phyloP scores from a whole-genome alignment of 2,329 filamentous ascomycete species.

The Neonectria coccinea region DNA sequence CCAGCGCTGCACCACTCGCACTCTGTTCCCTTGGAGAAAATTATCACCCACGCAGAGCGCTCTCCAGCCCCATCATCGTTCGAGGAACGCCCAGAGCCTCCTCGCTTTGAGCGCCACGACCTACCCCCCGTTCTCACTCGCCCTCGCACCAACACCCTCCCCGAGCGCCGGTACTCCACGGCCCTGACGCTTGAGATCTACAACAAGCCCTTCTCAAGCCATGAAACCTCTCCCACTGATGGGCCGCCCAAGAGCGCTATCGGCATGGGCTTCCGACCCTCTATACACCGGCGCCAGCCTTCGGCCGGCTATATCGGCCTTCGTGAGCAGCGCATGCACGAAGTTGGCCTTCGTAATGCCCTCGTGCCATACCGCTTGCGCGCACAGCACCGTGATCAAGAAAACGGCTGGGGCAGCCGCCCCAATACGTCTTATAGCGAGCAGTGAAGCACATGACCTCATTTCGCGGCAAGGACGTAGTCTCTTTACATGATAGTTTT shows the following conservation, averaged over 20 bases:
- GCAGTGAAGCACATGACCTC: constrained; percentile 22
- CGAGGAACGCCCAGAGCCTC: constrained; percentile 30
- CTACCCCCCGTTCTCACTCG: constrained; percentile 32
- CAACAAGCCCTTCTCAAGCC: constrained; percentile 30
- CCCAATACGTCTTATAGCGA: constrained; percentile 44
- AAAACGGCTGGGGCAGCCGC: constrained; percentile 37
- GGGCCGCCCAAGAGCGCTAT: constrained; percentile 39
- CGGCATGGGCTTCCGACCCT: constrained; percentile 24
- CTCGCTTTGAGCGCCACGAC: constrained; percentile 31
- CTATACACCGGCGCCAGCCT: constrained; percentile 39
- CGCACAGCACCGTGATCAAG: constrained; percentile 36
- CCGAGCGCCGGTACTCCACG: constrained; percentile 43
- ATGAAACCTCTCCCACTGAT: constrained; percentile 37
- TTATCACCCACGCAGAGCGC: constrained; percentile 30
- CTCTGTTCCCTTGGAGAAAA: constrained; percentile 36
- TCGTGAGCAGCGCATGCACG: constrained; percentile 41
- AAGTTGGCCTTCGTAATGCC: constrained; percentile 44
- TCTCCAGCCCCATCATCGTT: constrained; percentile 21
- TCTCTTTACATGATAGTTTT: constrained; percentile 6
- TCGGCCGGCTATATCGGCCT: constrained; percentile 45
- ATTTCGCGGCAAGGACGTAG: background rate
- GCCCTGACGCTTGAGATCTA: constrained; percentile 43
- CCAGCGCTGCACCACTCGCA: constrained; percentile 28
- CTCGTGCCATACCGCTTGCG: constrained; percentile 46
- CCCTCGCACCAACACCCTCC: constrained; percentile 38